Evolutionary conservation across 495 filamentous ascomycete species (phyloP), one percentile per base, ranked within the genome.

Genomic region (Xylaria nigripes): DNA sequence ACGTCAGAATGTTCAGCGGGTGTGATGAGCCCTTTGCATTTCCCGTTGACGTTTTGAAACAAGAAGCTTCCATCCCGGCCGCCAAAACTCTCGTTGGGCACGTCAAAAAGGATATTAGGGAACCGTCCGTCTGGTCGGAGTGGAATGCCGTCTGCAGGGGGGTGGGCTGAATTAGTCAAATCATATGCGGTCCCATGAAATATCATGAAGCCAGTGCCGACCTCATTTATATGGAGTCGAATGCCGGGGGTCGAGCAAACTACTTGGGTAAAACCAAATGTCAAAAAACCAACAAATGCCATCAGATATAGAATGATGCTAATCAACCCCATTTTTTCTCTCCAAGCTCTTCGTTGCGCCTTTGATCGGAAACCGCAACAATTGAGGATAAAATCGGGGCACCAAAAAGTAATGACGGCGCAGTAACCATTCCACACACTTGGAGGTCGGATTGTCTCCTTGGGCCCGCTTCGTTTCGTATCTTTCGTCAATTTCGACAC

Each of bases 11-110:
- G 77, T 2, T 76, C 70, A 2, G 83, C 79, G 0, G 76, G 70
- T 2, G 79, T 95, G 62, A 99, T 95, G 6, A 97, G 68, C 2
- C 80, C 89, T 70, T 97, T 99, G 79, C 94, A 99, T 49, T 86
- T 87, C 16, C 93, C 94, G 61, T 99, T 99, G 66, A 99, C 94
- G 61, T 96, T 93, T 67, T 99, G 94, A 72, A 99, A 99, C 61
- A 97, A 73, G 68, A 99, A 99, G 63, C 90, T 96, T 44, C 87
- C 90, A 68, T 99, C 94, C 62, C 86, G 76, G 0, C 91, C 94
- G 43, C 85, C 89, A 67, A 91, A 82, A 7, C 9, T 34, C 64
- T 86, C 86, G 51, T 81, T 73, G 0, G 84, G 83, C 4, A 96
- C 70, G 67, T 96, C 90, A 57, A 83, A 99, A 2, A 99, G 72